A percentile compares a stretch with the other conserved stretches of the same genome.
phyloP scores from a whole-genome alignment of 306 rosid genomes.

The Ziziphus jujuba region DNA sequence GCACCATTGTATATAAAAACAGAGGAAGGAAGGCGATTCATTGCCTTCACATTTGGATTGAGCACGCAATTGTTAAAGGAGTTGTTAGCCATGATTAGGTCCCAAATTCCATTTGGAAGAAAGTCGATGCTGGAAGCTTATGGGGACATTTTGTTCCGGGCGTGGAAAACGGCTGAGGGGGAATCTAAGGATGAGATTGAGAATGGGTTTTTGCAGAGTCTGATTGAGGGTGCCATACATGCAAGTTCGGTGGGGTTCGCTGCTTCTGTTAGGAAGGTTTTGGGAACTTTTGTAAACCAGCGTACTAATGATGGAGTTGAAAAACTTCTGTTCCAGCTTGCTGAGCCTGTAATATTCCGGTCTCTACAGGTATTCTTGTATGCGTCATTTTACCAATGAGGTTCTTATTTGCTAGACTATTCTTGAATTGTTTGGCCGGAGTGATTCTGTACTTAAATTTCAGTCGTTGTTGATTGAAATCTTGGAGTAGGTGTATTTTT shows the following conservation, averaged over 20 bases:
- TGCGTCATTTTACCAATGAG: not conserved
- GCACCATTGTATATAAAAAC: slow-evolving; percentile 73
- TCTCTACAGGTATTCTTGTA: slow-evolving; percentile 68
- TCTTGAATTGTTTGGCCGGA: not conserved
- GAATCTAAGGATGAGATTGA: slow-evolving; percentile 53
- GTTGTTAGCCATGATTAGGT: slow-evolving; percentile 71
- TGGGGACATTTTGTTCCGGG: slow-evolving; percentile 80
- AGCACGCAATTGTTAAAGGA: slow-evolving; percentile 72
- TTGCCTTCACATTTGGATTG: slow-evolving; percentile 64
- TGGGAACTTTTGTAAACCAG: slow-evolving; percentile 81
- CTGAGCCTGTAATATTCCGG: slow-evolving; percentile 87
- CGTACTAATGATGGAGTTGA: slow-evolving; percentile 81
- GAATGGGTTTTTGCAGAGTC: slow-evolving; percentile 70
- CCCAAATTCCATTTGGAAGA: slow-evolving; percentile 87
- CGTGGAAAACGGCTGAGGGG: slow-evolving; percentile 64
- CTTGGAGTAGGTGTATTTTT: not conserved
- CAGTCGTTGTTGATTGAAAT: not conserved
- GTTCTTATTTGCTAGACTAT: not conserved
- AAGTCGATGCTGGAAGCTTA: slow-evolving; percentile 86
- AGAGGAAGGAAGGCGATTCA: slow-evolving; percentile 77
- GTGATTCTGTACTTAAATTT: not conserved
- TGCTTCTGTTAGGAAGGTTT: slow-evolving; percentile 72
- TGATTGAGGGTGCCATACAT: slow-evolving; percentile 67
- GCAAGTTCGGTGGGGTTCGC: slow-evolving; percentile 55
- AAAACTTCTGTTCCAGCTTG: slow-evolving; percentile 67